phyloP scores from a whole-genome alignment of 2,329 filamentous ascomycete genomes.

The Bipolaris sorokiniana region DNA sequence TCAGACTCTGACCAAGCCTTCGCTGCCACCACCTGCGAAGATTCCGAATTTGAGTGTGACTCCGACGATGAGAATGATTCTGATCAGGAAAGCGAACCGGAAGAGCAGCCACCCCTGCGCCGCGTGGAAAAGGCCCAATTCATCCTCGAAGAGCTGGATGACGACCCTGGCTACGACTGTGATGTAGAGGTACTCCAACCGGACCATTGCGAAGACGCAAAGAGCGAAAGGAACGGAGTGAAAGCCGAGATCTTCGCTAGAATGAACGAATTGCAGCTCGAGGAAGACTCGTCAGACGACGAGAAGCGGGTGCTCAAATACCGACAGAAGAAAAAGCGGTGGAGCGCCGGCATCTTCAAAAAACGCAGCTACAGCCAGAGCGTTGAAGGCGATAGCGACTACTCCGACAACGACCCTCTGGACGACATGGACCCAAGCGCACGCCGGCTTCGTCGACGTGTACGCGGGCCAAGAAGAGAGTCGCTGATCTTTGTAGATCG shows the following conservation, averaged over 20 bases:
- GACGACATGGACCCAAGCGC: conserved; percentile 49
- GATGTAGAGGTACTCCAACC: conserved; percentile 54
- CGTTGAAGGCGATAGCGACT: conserved; percentile 53
- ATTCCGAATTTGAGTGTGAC: conserved; percentile 36
- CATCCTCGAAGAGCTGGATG: conserved; percentile 53
- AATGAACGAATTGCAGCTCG: conserved; percentile 46
- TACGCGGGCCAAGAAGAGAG: conserved; percentile 44
- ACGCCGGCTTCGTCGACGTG: conserved; percentile 52
- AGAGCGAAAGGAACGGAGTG: conserved; percentile 41
- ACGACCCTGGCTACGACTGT: conserved; percentile 48
- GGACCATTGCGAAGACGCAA: conserved; percentile 53
- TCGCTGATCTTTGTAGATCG: conserved; percentile 50
- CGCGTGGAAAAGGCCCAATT: conserved; percentile 44
- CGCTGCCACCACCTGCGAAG: conserved; percentile 39
- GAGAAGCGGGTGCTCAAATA: conserved; percentile 37
- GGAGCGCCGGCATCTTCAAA: conserved; percentile 53
- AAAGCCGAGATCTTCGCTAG: conserved; percentile 42
- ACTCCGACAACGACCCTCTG: conserved; percentile 50
- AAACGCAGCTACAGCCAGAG: conserved; percentile 57
- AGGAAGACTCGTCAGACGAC: conserved; percentile 42
- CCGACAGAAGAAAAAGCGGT: conserved; percentile 49
- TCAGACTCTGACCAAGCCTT: conserved; percentile 45
- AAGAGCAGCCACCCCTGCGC: conserved; percentile 32
- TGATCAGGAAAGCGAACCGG: conserved; percentile 38
- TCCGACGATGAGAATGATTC: conserved; percentile 28